Base-by-base conservation (phyloP, 2,329 filamentous ascomycete genomes). In the Davidsoniella eucalypti region DNA sequence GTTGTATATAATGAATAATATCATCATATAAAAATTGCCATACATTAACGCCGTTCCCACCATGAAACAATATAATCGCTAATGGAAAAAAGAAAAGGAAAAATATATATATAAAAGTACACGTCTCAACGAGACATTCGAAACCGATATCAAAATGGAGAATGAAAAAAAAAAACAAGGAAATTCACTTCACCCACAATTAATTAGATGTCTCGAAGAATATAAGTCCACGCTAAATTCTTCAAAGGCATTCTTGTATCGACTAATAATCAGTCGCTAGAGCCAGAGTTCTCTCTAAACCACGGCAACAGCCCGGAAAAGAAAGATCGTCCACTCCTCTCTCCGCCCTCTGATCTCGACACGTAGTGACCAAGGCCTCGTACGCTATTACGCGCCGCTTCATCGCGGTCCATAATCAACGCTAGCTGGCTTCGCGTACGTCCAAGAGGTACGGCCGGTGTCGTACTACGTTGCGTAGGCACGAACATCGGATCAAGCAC, bases 391-490 rank as follows among this genome's bases (percentile, higher is more conserved):
- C 48, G 52, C 29, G 47, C 48, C 16, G 39, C 62, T 56, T 69
- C 72, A 54, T 74, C 73, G 36, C 71, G 69, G 56, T 77, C 72
- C 17, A 80, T 64, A 1, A 80, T 63, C 3, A 80, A 62, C 8
- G 71, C 72, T 25, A 80, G 63, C 58, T 80, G 75, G 56, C 75
- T 79, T 60, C 71, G 76, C n/a, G 75, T 73, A 52, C 74, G 66
- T n/a, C 67, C 73, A 45, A 79, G 63, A 3, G 70, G 72, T 6
- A 74, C 64, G 12, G 61, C 61, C 23, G 69, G 62, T 12, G 65
- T 63, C 9, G 65, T 60, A 41, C 65, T 71, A 4, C 71, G 72
- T 50, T 67, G 67, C 0, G 72, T 76, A 21, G 73, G 73, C 4
- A 65, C 67, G 51, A 75, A 68, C 18, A 64, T 58, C 7, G 65